A percentile compares a stretch with the other conserved stretches of the same genome.
Evolutionary conservation across 768 basidiomycete species (phyloP).

Genomic region (Phaeolepiota aurea): DNA sequence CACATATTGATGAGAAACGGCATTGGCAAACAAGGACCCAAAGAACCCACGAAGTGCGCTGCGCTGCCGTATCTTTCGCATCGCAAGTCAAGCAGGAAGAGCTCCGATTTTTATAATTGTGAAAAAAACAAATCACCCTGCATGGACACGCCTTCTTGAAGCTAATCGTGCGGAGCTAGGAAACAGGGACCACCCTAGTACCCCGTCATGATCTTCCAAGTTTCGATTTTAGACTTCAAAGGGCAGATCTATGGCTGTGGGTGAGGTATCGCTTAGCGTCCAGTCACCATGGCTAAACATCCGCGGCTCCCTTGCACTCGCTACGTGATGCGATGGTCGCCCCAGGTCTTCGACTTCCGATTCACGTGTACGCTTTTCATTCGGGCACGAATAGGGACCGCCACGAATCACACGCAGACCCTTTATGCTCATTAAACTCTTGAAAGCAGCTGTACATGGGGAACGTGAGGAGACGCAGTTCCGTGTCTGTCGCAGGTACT

Average conservation of each 20-base stretch:
- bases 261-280: background rate
- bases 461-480: too few species aligned
- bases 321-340: background rate
- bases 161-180: too few species aligned
- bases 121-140: too few species aligned
- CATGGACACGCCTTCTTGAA: background rate
- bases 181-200: too few species aligned
- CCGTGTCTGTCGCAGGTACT: background rate
- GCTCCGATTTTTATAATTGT: too few species aligned
- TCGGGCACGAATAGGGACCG: background rate
- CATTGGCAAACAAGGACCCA: background rate
- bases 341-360: background rate
- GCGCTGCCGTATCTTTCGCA: background rate
- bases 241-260: background rate
- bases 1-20: background rate
- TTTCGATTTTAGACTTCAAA: background rate
- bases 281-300: background rate
- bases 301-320: background rate
- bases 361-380: background rate
- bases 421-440: background rate
- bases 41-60: too few species aligned
- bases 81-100: too few species aligned
- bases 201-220: background rate
- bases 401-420: conserved; percentile 2
- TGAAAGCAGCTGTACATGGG: background rate